These are phyloP conservation scores for Spizellomyces sp. DNA, from an alignment of 192 early-diverging fungal species.

Conservation along the genomic window DNA sequence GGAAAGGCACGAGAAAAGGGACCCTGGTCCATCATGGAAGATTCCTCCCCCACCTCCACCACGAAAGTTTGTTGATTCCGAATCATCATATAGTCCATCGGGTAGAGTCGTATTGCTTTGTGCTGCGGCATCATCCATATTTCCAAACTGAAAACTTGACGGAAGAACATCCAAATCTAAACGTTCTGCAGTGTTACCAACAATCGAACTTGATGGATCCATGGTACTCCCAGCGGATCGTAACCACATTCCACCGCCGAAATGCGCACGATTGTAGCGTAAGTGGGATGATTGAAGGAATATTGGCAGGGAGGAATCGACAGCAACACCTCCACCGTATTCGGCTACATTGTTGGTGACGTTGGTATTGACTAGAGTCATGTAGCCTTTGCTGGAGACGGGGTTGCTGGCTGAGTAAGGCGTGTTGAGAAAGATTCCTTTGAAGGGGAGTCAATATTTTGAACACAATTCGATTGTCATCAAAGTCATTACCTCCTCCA, in stretches of 20 bases:
- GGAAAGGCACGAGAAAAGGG: background rate
- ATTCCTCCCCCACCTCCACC: conserved; percentile 24
- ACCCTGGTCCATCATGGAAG: background rate
- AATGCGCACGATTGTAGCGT: conserved; percentile 9
- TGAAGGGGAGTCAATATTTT: too few relatives aligned
- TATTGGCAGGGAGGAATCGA: conserved; percentile 14
- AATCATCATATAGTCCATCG: too few relatives aligned
- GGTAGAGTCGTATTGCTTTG: too few relatives aligned
- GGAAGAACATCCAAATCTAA: background rate
- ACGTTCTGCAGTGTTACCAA: conserved; percentile 2
- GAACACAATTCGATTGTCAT: too few relatives aligned
- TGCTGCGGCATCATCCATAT: too few relatives aligned
- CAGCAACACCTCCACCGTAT: conserved; percentile 11
- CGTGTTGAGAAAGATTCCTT: too few relatives aligned
- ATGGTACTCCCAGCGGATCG: background rate
- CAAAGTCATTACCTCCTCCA: background rate
- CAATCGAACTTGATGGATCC: background rate
- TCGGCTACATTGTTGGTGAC: conserved; percentile 2
- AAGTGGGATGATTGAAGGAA: conserved; percentile 7
- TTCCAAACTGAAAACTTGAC: background rate
- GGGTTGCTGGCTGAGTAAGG: too few relatives aligned
- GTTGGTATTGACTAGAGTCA: background rate
- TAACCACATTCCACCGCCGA: conserved; percentile 21
- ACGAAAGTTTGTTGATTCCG: background rate
- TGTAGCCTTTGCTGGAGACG: background rate